Percentiles rank a stretch among this genome's conserved stretches.
Evolutionary conservation across 768 basidiomycete species (phyloP).

Genomic region (Phylloporus sp.): DNA sequence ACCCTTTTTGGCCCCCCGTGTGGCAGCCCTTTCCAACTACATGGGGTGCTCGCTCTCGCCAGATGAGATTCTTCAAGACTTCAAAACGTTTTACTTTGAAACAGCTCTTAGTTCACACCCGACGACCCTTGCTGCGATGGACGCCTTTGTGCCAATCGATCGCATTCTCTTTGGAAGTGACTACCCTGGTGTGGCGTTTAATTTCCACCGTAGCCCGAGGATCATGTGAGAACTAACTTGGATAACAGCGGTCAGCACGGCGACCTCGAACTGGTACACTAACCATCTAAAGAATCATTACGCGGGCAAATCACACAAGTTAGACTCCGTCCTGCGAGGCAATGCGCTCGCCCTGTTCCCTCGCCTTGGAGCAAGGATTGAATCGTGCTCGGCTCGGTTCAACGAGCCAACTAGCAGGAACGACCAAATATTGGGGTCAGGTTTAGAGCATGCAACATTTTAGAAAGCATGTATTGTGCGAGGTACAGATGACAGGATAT

Average conservation of each 20-base stretch:
- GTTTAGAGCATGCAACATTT: slow-evolving; percentile 9
- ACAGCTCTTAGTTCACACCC: slow-evolving; percentile 62
- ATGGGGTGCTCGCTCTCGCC: slow-evolving; percentile 67
- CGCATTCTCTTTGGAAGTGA: slow-evolving; percentile 71
- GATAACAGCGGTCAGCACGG: slow-evolving; percentile 50
- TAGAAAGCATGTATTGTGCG: slow-evolving; percentile 20
- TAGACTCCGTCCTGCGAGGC: slow-evolving; percentile 42
- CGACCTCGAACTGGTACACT: slow-evolving; percentile 62
- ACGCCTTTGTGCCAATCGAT: slow-evolving; percentile 46
- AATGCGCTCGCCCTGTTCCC: slow-evolving; percentile 57
- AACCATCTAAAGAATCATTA: slow-evolving; percentile 50
- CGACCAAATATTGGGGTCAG: background rate
- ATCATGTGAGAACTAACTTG: slow-evolving; percentile 1
- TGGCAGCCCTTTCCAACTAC: slow-evolving; percentile 61
- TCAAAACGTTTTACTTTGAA: slow-evolving; percentile 70
- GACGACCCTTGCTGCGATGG: slow-evolving; percentile 47
- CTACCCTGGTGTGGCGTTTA: slow-evolving; percentile 56
- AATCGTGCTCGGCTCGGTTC: background rate
- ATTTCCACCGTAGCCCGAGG: background rate
- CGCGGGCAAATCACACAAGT: slow-evolving; percentile 32
- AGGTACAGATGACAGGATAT: slow-evolving; percentile 27
- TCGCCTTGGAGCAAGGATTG: slow-evolving; percentile 16
- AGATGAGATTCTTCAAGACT: slow-evolving; percentile 66
- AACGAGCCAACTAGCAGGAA: background rate
- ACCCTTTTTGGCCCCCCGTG: slow-evolving; percentile 61